Evolutionary conservation across 305 asterid species (phyloP).

Genomic region (Fraxinus ornus): DNA sequence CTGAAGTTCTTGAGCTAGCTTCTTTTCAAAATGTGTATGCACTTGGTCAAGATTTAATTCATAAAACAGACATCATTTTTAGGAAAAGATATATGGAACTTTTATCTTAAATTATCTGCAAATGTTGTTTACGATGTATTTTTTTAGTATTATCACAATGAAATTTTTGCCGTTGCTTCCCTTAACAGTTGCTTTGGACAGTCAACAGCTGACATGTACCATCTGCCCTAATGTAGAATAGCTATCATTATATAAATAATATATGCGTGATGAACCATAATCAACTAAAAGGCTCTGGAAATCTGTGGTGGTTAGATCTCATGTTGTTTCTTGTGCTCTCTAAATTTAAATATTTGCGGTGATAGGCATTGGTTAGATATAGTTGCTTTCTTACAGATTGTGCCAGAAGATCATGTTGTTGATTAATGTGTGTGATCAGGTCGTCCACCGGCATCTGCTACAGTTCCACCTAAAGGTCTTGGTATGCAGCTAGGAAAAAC

Average conservation of each 20-base stretch:
- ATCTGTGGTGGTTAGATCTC: not conserved
- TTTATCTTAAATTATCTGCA: conserved; percentile 11
- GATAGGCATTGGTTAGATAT: conserved; percentile 15
- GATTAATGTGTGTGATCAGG: conserved; percentile 43
- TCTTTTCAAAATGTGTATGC: not conserved
- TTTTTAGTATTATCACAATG: conserved; percentile 1
- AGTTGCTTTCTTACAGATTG: conserved; percentile 12
- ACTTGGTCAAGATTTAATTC: not conserved
- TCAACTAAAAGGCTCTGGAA: not conserved
- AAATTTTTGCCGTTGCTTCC: not conserved
- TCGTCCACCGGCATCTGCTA: conserved; percentile 71
- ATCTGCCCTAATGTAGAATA: conserved; percentile 14
- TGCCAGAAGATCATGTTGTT: conserved; percentile 7
- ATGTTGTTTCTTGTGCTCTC: not conserved
- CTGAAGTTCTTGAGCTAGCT: not conserved
- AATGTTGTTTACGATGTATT: not conserved
- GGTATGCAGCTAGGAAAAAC: conserved; percentile 95
- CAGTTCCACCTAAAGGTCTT: conserved; percentile 87
- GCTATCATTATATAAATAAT: not conserved
- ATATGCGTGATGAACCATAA: not conserved
- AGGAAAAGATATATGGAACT: conserved; percentile 6
- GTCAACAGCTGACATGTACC: conserved; percentile 15
- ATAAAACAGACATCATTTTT: not conserved
- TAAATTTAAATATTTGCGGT: not conserved
- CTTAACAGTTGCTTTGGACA: not conserved